Base-by-base conservation (phyloP, 208 protist genomes). In the Leptomonas seymouri region DNA sequence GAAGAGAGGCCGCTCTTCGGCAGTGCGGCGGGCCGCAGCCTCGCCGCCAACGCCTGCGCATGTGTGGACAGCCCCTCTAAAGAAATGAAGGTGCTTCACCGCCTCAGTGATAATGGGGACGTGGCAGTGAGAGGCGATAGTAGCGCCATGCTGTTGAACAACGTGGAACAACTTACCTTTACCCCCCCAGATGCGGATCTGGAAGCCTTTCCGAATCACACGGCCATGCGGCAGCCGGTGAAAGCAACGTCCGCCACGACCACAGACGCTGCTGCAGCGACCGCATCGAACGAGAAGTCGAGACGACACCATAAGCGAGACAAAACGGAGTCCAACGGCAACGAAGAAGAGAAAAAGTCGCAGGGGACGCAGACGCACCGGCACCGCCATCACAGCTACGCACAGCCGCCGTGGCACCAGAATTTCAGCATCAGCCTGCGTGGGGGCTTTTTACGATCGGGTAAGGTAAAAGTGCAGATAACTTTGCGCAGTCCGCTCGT, bases 401-500 rank as follows among this genome's bases (percentile, higher is more conserved):
- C 30, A 25, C 48, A 18, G 2, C 45, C 50, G 20, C 44, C 49
- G 34, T 85, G 72, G 77, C 49, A 78, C 16, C 63, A 87, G 30
- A 46, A 73, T 28, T 78, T 89, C 28, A 53, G 31, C 42, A 58
- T 93, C 18, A 63, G 44, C 36, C 72, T 90, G 4, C 78, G 78
- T 20, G 46, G 65, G 5, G 75, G 74, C 20, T 49, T 87, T 36
- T 23, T 84, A 59, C 53, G 72, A 54, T 73, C 57, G 23, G 64
- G 66, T 39, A 82, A 79, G 62, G 72, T 67, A 31, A 69, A 58
- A 50, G 67, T 78, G 25, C 28, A 60, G 28, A 51, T 81, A n/a
- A 60, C 81, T 9, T 54, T 95, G 39, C 85, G 87, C 60, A 91
- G 90, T 56, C 65, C 74, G 2, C 34, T 87, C 21, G 85, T 89